A percentile compares a stretch with the other conserved stretches of the same genome.
These are phyloP conservation scores for Solanum gracilifrons DNA, from an alignment of 257 asterid species.

Conservation along the genomic window DNA sequence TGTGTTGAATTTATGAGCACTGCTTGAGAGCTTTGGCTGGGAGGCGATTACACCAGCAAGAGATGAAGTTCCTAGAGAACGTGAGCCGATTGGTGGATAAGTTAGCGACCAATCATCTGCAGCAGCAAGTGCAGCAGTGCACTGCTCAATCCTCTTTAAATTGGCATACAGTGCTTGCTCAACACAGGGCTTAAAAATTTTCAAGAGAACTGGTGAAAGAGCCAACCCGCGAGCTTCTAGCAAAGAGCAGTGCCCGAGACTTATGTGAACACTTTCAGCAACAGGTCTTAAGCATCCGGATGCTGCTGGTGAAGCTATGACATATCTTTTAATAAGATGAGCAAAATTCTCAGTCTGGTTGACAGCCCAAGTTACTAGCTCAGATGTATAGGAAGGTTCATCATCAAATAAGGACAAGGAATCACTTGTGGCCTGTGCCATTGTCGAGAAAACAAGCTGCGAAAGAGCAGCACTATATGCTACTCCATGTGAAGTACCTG, in stretches of 20 bases:
- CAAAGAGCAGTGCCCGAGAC: slow-evolving; percentile 70
- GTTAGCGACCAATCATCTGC: slow-evolving; percentile 74
- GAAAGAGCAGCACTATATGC: slow-evolving; percentile 72
- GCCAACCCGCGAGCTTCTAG: slow-evolving; percentile 76
- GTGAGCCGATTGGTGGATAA: slow-evolving; percentile 49
- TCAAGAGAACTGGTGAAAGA: slow-evolving; percentile 73
- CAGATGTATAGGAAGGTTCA: slow-evolving; percentile 80
- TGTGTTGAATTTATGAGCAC: slow-evolving; percentile 69
- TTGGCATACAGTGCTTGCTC: slow-evolving; percentile 65
- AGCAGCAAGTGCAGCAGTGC: slow-evolving; percentile 79
- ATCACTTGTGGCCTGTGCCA: slow-evolving; percentile 79
- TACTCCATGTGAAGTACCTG: slow-evolving; percentile 45
- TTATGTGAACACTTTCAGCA: slow-evolving; percentile 64
- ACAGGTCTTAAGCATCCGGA: slow-evolving; percentile 79
- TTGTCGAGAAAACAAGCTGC: slow-evolving; percentile 65
- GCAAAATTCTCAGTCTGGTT: slow-evolving; percentile 54
- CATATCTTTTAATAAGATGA: slow-evolving; percentile 45
- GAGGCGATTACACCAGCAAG: slow-evolving; percentile 21
- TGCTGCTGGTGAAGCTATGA: slow-evolving; percentile 72
- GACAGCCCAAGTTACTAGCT: slow-evolving; percentile 82
- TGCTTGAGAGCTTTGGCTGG: slow-evolving; percentile 71
- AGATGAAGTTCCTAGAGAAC: slow-evolving; percentile 40
- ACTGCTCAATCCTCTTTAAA: slow-evolving; percentile 57
- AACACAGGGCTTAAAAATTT: slow-evolving; percentile 54
- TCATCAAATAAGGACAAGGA: slow-evolving; percentile 67